These are phyloP conservation scores for Plasmopara halstedii DNA, from an alignment of 352 stramenopile species.

Conservation along the genomic window DNA sequence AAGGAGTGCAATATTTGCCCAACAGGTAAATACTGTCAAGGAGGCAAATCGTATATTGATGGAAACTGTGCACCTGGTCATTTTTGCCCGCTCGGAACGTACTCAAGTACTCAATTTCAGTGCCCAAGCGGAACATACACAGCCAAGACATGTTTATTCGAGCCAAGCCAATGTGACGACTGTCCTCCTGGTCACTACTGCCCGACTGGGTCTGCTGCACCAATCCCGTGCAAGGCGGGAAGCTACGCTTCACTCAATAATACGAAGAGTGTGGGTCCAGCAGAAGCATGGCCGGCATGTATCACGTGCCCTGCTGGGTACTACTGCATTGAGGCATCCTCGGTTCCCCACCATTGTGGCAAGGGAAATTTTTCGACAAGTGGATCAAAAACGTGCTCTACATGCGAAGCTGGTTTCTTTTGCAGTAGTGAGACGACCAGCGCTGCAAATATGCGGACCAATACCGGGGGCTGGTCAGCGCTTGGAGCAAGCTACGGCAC, in stretches of 20 bases:
- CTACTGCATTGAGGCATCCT: constrained; percentile 65
- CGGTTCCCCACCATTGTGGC: constrained; percentile 55
- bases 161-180: constrained; percentile 66
- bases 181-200: constrained; percentile 77
- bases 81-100: constrained; percentile 84
- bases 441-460: constrained; percentile 48
- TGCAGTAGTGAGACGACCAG: constrained; percentile 67
- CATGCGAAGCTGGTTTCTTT: constrained; percentile 71
- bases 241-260: constrained; percentile 71
- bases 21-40: constrained; percentile 80
- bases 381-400: constrained; percentile 46
- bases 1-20: constrained; percentile 76
- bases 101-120: constrained; percentile 52
- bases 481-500: constrained; percentile 56
- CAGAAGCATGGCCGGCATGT: constrained; percentile 49
- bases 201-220: constrained; percentile 43
- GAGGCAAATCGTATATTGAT: constrained; percentile 68
- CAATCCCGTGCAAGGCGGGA: constrained; percentile 65
- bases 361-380: constrained; percentile 52
- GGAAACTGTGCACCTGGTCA: constrained; percentile 68
- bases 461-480: constrained; percentile 43
- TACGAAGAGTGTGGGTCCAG: constrained; percentile 55
- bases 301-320: constrained; percentile 71
- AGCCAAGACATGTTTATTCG: constrained; percentile 61
- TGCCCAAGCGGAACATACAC: constrained; percentile 84